Conservation (phyloP, 257 asterid genomes). For the Anisodus acutangulus region DNA sequence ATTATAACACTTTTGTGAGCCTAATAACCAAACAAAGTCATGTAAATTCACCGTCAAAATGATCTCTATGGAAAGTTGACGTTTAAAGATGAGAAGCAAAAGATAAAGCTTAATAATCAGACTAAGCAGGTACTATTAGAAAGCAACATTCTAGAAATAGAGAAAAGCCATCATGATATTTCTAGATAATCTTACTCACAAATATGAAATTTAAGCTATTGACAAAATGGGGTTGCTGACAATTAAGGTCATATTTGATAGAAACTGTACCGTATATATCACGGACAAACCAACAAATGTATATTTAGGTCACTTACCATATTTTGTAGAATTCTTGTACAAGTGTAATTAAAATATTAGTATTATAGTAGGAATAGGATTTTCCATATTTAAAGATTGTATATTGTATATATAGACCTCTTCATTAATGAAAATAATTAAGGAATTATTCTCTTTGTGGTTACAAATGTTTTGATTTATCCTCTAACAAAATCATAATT, state of each 20-base stretch:
- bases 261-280: no score
- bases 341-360: no score
- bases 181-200: background rate
- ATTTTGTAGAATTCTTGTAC: no score
- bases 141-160: background rate
- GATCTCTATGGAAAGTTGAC: background rate
- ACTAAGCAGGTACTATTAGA: background rate
- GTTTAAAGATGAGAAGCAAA: background rate
- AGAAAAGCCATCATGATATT: constrained; percentile 23
- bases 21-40: background rate
- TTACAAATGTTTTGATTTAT: no score
- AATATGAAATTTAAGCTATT: background rate
- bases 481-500: no score
- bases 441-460: no score
- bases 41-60: background rate
- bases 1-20: background rate
- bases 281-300: no score
- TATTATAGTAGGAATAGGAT: no score
- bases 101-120: background rate
- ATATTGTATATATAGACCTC: no score
- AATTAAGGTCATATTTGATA: background rate
- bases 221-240: background rate
- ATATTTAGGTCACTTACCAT: no score
- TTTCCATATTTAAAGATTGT: no score
- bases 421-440: no score